Conservation (phyloP, 2,329 filamentous ascomycete species). For the Clonostachys byssicola region DNA sequence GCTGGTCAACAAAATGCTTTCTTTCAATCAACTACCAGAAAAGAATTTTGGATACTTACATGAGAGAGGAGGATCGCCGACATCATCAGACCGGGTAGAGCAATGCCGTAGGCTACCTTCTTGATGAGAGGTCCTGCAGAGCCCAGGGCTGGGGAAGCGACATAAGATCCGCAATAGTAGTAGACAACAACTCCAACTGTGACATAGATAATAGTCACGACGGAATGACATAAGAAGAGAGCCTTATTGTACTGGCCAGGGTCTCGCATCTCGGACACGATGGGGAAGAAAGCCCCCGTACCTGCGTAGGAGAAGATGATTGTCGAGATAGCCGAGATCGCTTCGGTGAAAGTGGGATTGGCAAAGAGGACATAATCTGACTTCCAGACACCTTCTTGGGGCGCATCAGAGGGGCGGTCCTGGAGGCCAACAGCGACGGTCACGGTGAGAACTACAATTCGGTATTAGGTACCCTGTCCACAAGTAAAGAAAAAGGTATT, state of each 20-base stretch:
- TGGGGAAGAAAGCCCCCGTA: conserved; percentile 45
- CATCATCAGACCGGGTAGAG: conserved; percentile 60
- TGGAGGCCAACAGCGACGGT: conserved; percentile 22
- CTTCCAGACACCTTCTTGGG: conserved; percentile 9
- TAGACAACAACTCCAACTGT: conserved; percentile 65
- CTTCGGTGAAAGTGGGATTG: conserved; percentile 40
- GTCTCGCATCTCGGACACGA: conserved; percentile 47
- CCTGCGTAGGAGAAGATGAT: conserved; percentile 68
- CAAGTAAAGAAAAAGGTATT: not conserved
- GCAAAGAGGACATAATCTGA: conserved; percentile 20
- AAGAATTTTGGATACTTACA: too few species aligned
- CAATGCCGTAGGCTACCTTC: conserved; percentile 67
- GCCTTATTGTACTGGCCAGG: conserved; percentile 44
- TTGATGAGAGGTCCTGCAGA: conserved; percentile 55
- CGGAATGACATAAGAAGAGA: conserved; percentile 55
- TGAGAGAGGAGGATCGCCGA: too few species aligned
- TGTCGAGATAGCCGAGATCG: conserved; percentile 59
- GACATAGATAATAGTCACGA: conserved; percentile 63
- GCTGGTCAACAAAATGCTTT: too few species aligned
- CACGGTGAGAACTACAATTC: conserved; percentile 13
- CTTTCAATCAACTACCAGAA: too few species aligned
- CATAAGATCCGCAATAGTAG: conserved; percentile 59
- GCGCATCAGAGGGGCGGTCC: conserved; percentile 15
- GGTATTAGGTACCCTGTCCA: not conserved
- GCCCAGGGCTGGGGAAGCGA: conserved; percentile 64